Percentiles rank a stretch among this genome's conserved stretches.
These are phyloP conservation scores for Phytopythium kandeliae DNA, from an alignment of 352 stramenopile species.

Conservation along the genomic window DNA sequence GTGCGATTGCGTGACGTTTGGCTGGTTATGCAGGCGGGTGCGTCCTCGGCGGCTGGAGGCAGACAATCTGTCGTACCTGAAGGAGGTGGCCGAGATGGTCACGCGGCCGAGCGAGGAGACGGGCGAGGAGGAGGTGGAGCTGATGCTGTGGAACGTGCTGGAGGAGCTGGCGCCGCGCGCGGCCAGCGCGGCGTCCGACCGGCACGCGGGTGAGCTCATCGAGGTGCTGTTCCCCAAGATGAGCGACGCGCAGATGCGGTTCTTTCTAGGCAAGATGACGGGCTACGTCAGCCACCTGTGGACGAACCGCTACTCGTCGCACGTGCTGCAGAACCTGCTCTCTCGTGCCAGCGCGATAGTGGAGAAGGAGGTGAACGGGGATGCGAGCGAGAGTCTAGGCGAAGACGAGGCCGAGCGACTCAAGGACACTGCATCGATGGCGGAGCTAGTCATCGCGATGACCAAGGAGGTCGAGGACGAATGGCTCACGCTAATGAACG, in stretches of 20 bases:
- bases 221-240: conserved; percentile 72
- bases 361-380: conserved; percentile 23
- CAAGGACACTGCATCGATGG: conserved; percentile 56
- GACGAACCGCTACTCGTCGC: conserved; percentile 85
- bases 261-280: conserved; percentile 73
- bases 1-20: neutral
- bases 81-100: conserved; percentile 79
- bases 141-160: conserved; percentile 79
- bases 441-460: conserved; percentile 66
- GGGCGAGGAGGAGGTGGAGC: conserved; percentile 44
- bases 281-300: conserved; percentile 79
- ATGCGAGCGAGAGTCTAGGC: conserved; percentile 14
- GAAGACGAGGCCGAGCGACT: conserved; percentile 58
- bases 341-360: conserved; percentile 53
- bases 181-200: conserved; percentile 68
- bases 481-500: conserved; percentile 84
- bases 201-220: conserved; percentile 62
- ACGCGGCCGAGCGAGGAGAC: conserved; percentile 41
- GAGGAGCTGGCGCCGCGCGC: conserved; percentile 71
- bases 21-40: conserved; percentile 39
- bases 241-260: conserved; percentile 63
- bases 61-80: conserved; percentile 76
- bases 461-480: conserved; percentile 68
- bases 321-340: conserved; percentile 75
- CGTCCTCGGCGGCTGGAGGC: conserved; percentile 69